Evolutionary conservation across 768 basidiomycete genomes (phyloP).

Genomic region (Lactarius akahatsu): DNA sequence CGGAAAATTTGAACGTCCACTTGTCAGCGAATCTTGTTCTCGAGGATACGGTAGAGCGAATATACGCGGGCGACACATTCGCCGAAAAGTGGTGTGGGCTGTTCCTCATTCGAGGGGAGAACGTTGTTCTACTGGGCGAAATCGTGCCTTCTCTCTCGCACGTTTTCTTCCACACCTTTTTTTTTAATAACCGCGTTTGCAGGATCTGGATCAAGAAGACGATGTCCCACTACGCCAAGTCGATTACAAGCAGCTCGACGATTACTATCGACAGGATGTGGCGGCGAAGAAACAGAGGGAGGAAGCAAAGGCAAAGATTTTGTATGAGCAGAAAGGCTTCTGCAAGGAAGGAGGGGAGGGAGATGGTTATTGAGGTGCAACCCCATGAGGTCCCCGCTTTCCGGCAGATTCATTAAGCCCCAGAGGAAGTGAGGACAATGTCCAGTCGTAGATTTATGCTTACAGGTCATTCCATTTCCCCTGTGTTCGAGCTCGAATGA

Average conservation of each 20-base stretch:
- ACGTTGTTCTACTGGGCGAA: conserved; percentile 95
- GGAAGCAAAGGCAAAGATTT: conserved; percentile 74
- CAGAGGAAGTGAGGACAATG: conserved; percentile 27
- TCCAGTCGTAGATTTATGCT: conserved; percentile 34
- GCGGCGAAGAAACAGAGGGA: conserved; percentile 79
- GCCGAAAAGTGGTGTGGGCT: conserved; percentile 88
- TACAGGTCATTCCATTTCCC: conserved; percentile 13
- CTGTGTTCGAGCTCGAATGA: neutral
- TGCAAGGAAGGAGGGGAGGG: conserved; percentile 96
- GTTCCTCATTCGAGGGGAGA: conserved; percentile 95
- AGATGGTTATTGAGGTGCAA: conserved; percentile 73
- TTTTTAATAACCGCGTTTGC: conserved; percentile 9
- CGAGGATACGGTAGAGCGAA: conserved; percentile 92
- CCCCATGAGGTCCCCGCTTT: conserved; percentile 18
- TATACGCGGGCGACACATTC: conserved; percentile 86
- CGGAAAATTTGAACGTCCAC: neutral
- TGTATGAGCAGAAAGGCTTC: conserved; percentile 85
- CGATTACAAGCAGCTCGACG: conserved; percentile 66
- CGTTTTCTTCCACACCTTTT: neutral
- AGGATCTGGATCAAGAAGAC: conserved; percentile 95
- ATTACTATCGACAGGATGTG: conserved; percentile 70
- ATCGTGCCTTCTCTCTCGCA: conserved; percentile 54
- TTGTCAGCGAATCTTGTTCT: conserved; percentile 90
- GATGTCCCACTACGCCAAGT: conserved; percentile 77
- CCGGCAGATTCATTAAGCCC: conserved; percentile 44